A percentile compares a stretch with the other conserved stretches of the same genome.
Conservation (phyloP, 2,329 filamentous ascomycete genomes). For the Scytalidium sp. region DNA sequence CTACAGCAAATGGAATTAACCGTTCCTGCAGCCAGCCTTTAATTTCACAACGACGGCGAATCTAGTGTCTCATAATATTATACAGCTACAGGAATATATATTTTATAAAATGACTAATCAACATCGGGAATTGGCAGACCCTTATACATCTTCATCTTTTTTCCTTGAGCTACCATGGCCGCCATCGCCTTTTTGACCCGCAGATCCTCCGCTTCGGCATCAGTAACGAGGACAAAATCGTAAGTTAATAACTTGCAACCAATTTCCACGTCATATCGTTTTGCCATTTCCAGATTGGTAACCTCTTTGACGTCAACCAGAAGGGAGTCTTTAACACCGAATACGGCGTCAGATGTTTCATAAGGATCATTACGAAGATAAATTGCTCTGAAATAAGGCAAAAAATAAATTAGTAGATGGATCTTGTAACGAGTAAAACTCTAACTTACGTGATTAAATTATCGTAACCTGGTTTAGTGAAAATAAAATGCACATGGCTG, state of each 20-base stretch:
- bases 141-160: slow-evolving; percentile 68
- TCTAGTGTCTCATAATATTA: no score
- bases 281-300: background rate
- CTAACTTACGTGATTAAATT: background rate
- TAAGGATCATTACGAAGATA: background rate
- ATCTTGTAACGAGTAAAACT: background rate
- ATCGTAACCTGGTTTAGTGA: background rate
- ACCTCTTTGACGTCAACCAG: background rate
- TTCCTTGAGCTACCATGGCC: slow-evolving; percentile 64
- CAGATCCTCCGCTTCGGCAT: slow-evolving; percentile 64
- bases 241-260: slow-evolving; percentile 64
- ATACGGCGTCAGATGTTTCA: background rate
- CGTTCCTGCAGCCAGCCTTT: no score
- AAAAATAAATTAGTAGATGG: background rate
- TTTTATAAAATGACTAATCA: slow-evolving; percentile 29
- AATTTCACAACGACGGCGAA: no score
- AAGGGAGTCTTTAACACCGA: background rate
- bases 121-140: slow-evolving; percentile 71
- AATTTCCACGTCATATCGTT: background rate
- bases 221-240: slow-evolving; percentile 74
- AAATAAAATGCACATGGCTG: background rate
- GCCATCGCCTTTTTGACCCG: slow-evolving; percentile 63
- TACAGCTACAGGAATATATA: background rate
- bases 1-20: no score
- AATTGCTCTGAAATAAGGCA: background rate